These are phyloP conservation scores for Stephanodiscus minutulus DNA, from an alignment of 108 stramenopile genomes.

Conservation along the genomic window DNA sequence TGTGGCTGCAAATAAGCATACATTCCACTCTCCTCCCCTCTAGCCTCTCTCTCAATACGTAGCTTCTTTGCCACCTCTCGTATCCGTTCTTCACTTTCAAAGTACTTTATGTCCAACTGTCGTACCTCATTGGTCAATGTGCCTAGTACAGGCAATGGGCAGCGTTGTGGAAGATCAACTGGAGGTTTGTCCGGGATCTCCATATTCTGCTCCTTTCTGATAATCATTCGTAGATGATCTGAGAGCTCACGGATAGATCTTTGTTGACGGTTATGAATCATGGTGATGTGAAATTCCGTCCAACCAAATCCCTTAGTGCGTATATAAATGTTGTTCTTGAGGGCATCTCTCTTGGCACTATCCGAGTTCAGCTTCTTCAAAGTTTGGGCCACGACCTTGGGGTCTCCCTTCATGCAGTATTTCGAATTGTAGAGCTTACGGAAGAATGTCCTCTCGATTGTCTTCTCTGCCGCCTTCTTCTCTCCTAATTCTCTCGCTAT, in stretches of 20 bases:
- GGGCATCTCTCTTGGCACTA: neutral
- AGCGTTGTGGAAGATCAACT: neutral
- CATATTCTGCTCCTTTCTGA: neutral
- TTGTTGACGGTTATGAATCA: neutral
- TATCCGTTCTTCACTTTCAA: neutral
- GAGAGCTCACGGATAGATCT: neutral
- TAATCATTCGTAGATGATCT: neutral
- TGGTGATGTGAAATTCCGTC: neutral
- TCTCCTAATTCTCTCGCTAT: neutral
- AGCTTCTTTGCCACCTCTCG: too few relatives aligned
- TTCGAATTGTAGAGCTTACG: neutral
- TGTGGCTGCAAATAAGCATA: too few relatives aligned
- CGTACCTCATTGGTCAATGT: neutral
- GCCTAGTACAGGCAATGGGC: neutral
- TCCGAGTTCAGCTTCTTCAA: neutral
- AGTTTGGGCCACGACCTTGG: too few relatives aligned
- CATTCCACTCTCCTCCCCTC: too few relatives aligned
- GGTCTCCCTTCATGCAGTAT: too few relatives aligned
- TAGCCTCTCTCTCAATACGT: too few relatives aligned
- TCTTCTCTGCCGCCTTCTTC: neutral
- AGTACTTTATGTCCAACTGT: neutral
- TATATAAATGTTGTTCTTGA: neutral
- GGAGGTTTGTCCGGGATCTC: neutral
- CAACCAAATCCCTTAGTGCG: neutral
- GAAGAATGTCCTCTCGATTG: neutral